Conservation (phyloP, 129 eudicot genomes). For the Apium graveolens region DNA sequence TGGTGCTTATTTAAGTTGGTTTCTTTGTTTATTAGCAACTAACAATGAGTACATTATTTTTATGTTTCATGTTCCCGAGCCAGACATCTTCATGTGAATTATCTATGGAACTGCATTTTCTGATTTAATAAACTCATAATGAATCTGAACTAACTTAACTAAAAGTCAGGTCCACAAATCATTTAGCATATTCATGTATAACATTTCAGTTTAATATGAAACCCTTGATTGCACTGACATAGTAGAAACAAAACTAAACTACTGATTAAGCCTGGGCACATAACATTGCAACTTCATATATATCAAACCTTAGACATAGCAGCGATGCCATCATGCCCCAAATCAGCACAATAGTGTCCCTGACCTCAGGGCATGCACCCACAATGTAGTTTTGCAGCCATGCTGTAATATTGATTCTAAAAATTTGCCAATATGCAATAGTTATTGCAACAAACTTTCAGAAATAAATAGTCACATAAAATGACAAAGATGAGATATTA, state of each 20-base stretch:
- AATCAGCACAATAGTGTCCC: not conserved
- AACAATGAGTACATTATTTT: no score
- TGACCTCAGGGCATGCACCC: slow-evolving; percentile 1
- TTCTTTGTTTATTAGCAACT: not conserved
- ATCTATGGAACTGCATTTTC: not conserved
- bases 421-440: not conserved
- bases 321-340: not conserved
- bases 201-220: not conserved
- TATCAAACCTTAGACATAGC: not conserved
- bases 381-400: not conserved
- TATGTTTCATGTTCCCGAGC: not conserved
- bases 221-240: not conserved
- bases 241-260: not conserved
- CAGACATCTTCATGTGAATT: not conserved
- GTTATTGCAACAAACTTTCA: not conserved
- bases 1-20: no score
- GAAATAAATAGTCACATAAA: not conserved
- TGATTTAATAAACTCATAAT: not conserved
- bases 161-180: not conserved
- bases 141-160: not conserved
- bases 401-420: not conserved
- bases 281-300: not conserved
- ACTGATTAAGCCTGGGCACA: not conserved
- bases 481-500: not conserved
- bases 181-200: not conserved